Base-by-base conservation (phyloP, 495 filamentous ascomycete species). In the Tetracladium setigerum region DNA sequence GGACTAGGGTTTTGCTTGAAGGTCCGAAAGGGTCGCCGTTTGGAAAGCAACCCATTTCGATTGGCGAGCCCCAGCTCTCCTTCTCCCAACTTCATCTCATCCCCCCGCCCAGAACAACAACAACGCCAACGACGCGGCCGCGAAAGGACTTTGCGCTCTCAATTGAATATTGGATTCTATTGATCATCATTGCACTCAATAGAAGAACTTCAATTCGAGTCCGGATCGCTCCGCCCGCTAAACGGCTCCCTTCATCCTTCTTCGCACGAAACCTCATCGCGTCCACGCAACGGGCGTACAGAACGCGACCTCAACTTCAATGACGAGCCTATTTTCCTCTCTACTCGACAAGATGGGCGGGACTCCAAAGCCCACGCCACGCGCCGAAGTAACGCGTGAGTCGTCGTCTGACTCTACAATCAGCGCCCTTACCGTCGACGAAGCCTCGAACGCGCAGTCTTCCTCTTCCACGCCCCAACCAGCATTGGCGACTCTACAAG, bases 281-380 rank as follows among this genome's bases (percentile, higher is more conserved):
- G 30, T 34, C 16, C 16, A 2, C 18, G 7, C 32, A 11, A 15
- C n/a, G 15, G 30, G 16, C n/a, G 13, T n/a, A 16, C 34, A 13
- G 18, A 27, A 27, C 40, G 40, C 40, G 40, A 43, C 12, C 67
- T 96, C 5, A 82, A 88, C 49, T 71, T 95, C 2, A 97, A 96
- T 56, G 86, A 84, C 41, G 66, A 74, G 39, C 75, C 78, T n/a
- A 51, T 49, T 58, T 35, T 58, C 47, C 31, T 40, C 50, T 3
- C 30, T 58, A n/a, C 34, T 51, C 4, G 47, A 54, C 2, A 51
- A 46, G n/a, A 41, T 52, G 37, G 41, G 16, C 15, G 34, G 17
- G n/a, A 13, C 44, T 38, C 35, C 51, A 42, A 18, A 24, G 33
- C 8, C 51, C 18, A 17, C 31, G 8, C 17, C 16, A 17, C 45